Conservation (phyloP, 208 protist species). For the Leishmania guyanensis region DNA sequence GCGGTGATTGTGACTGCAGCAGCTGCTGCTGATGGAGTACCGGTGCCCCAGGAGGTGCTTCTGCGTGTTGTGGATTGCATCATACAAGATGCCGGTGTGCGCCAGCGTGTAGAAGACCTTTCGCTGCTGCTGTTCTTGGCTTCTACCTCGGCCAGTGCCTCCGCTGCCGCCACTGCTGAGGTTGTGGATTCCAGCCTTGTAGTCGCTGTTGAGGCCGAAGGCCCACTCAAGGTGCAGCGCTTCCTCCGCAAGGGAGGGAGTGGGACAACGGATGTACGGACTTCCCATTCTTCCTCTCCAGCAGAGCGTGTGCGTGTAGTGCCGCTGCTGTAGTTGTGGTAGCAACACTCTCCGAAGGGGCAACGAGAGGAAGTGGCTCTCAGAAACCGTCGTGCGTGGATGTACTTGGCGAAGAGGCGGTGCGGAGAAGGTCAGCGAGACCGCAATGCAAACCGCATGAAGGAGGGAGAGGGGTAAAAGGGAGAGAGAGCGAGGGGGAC, state of each 20-base stretch:
- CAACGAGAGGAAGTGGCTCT: background rate
- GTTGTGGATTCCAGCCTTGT: conserved; percentile 85
- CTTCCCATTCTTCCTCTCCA: conserved; percentile 4
- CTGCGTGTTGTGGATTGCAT: conserved; percentile 87
- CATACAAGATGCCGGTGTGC: conserved; percentile 93
- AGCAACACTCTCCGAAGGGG: background rate
- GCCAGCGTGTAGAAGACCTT: conserved; percentile 92
- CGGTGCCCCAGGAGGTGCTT: conserved; percentile 90
- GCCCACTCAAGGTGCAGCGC: conserved; percentile 84
- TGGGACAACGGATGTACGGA: conserved; percentile 37
- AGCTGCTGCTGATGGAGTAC: conserved; percentile 69
- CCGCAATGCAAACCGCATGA: background rate
- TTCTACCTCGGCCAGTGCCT: background rate
- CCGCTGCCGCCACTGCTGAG: conserved; percentile 45
- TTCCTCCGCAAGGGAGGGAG: conserved; percentile 44
- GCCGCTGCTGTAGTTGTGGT: background rate
- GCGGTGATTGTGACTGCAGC: conserved; percentile 80
- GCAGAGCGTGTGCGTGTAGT: background rate
- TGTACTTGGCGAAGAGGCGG: background rate
- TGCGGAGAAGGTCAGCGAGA: background rate
- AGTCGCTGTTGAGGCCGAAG: conserved; percentile 93
- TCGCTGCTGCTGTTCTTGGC: conserved; percentile 40
- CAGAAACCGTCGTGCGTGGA: background rate
- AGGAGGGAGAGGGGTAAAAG: background rate
- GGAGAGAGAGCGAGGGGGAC: background rate